Conservation (phyloP, 768 basidiomycete genomes). For the Leccinum aurantiacum region DNA sequence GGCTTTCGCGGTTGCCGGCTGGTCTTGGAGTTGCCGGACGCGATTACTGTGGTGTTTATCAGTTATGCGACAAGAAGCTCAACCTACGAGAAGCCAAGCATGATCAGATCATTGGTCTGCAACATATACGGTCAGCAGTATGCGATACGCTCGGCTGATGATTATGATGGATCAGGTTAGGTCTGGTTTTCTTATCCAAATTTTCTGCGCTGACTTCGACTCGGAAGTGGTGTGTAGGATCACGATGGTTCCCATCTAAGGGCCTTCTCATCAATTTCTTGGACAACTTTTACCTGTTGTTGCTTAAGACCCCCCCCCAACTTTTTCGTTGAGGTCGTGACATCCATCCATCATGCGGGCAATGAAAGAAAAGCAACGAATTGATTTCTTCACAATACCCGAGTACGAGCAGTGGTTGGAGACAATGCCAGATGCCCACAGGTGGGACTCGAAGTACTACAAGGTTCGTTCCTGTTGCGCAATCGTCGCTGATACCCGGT, state of each 20-base stretch:
- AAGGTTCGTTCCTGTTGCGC: slow-evolving; percentile 60
- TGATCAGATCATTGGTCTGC: too few relatives aligned
- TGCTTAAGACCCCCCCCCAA: slow-evolving; percentile 75
- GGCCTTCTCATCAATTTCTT: slow-evolving; percentile 98
- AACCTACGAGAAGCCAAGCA: too few relatives aligned
- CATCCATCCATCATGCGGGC: slow-evolving; percentile 78
- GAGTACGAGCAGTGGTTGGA: slow-evolving; percentile 95
- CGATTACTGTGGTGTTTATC: too few relatives aligned
- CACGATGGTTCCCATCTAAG: slow-evolving; percentile 99
- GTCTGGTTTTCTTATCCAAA: not conserved
- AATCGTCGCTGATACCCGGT: not conserved
- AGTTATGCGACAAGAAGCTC: too few relatives aligned
- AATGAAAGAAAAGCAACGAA: slow-evolving; percentile 72
- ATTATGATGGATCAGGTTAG: too few relatives aligned
- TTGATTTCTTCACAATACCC: slow-evolving; percentile 95
- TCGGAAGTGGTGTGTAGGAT: slow-evolving; percentile 55
- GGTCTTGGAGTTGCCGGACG: not conserved
- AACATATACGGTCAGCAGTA: too few relatives aligned
- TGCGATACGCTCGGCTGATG: too few relatives aligned
- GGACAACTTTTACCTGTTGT: slow-evolving; percentile 94
- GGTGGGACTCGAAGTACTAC: slow-evolving; percentile 95
- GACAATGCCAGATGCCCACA: slow-evolving; percentile 67
- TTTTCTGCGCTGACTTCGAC: not conserved
- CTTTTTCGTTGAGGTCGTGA: slow-evolving; percentile 97
- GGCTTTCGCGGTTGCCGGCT: slow-evolving; percentile 90